These are phyloP conservation scores for Saccharomycopsis fodiens DNA, from an alignment of 805 yeast species.

Conservation along the genomic window DNA sequence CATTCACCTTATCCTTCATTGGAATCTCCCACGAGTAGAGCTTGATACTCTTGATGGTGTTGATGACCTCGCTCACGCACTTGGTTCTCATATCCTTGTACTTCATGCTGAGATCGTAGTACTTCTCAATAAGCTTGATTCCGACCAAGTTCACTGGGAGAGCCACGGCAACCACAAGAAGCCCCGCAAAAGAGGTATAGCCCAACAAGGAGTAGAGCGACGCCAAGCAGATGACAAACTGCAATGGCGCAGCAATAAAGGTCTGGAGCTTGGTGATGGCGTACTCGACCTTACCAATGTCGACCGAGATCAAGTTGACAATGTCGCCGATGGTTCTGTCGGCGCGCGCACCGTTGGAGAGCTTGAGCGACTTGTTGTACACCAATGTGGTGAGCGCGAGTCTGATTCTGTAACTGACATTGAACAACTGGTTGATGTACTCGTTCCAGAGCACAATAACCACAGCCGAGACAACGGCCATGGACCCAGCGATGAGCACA, in stretches of 20 bases:
- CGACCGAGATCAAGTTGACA: conserved; percentile 72
- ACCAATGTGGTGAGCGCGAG: conserved; percentile 60
- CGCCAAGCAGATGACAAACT: conserved; percentile 43
- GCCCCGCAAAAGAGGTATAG: conserved; percentile 50
- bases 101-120: conserved; percentile 51
- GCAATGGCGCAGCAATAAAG: conserved; percentile 51
- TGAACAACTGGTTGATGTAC: conserved; percentile 49
- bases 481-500: conserved; percentile 48
- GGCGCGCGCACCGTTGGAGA: conserved; percentile 60
- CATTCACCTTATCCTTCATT: conserved; percentile 43
- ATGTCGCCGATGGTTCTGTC: conserved; percentile 69
- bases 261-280: conserved; percentile 47
- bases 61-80: conserved; percentile 50
- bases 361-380: conserved; percentile 58
- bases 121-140: conserved; percentile 36
- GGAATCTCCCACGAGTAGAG: conserved; percentile 67
- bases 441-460: conserved; percentile 63
- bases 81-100: conserved; percentile 54
- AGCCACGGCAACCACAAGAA: conserved; percentile 44
- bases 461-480: conserved; percentile 54
- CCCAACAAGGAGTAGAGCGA: conserved; percentile 54
- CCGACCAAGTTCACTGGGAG: conserved; percentile 49
- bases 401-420: conserved; percentile 58
- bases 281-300: conserved; percentile 57
- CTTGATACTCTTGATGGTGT: conserved; percentile 56